Evolutionary conservation across 2,329 filamentous ascomycete genomes (phyloP).

Genomic region (Fusarium pilosicola): DNA sequence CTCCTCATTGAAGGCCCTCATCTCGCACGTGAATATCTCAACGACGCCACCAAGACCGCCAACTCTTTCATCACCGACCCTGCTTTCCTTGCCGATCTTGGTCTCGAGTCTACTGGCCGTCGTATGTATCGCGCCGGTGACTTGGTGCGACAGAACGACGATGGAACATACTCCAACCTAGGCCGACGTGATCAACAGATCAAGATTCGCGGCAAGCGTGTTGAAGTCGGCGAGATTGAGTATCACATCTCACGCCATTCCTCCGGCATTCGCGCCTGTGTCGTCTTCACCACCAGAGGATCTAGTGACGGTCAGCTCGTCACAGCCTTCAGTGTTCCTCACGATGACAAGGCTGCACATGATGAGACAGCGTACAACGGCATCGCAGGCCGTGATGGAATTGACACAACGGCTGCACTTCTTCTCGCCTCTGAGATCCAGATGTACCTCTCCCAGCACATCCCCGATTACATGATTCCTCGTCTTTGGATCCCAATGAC

Average conservation of each 20-base stretch:
- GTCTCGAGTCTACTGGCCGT: background rate
- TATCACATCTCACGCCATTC: background rate
- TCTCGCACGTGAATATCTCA: background rate
- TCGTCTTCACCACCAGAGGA: background rate
- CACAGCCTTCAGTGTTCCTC: background rate
- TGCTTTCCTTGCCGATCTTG: background rate
- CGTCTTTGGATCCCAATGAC: slow-evolving; percentile 4
- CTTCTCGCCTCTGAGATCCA: background rate
- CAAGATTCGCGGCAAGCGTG: background rate
- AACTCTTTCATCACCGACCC: background rate
- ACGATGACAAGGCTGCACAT: background rate
- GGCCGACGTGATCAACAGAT: background rate
- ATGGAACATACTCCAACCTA: background rate
- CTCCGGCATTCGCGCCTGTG: background rate
- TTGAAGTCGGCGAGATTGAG: slow-evolving; percentile 2
- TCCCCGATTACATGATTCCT: background rate
- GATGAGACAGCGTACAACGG: background rate
- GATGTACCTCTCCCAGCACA: background rate
- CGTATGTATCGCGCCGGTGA: slow-evolving; percentile 4
- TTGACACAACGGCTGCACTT: background rate
- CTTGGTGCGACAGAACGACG: background rate
- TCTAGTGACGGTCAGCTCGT: background rate
- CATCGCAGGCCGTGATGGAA: background rate
- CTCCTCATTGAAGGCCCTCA: background rate
- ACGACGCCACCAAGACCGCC: background rate